phyloP scores from a whole-genome alignment of 2,329 filamentous ascomycete species.

The Bertia moriformis region DNA sequence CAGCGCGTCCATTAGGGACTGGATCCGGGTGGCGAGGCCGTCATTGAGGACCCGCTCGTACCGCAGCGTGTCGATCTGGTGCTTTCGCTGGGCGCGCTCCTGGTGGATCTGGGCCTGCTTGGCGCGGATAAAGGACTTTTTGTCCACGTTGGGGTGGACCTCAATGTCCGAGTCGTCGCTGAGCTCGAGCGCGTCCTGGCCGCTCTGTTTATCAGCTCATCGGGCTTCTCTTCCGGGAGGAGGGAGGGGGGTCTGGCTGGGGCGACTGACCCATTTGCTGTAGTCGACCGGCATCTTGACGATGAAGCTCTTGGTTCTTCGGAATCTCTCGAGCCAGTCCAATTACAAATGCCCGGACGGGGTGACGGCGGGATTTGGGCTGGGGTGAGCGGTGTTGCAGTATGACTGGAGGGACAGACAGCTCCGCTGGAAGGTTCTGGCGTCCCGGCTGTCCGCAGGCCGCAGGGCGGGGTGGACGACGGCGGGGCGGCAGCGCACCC shows the following conservation, averaged over 20 bases:
- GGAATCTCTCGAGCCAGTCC: too few species aligned
- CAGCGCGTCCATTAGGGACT: conserved; percentile 60
- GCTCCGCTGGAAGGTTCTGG: too few species aligned
- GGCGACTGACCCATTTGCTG: conserved; percentile 50
- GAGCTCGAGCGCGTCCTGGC: conserved; percentile 76
- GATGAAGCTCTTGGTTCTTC: too few species aligned
- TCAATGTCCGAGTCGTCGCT: conserved; percentile 97
- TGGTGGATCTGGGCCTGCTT: conserved; percentile 96
- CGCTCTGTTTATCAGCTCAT: conserved; percentile 2
- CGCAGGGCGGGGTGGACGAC: too few species aligned
- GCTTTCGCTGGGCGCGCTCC: conserved; percentile 70
- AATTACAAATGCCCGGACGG: too few species aligned
- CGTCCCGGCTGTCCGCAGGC: too few species aligned
- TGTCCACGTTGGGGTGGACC: conserved; percentile 97
- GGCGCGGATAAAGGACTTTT: conserved; percentile 91
- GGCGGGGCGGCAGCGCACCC: too few species aligned
- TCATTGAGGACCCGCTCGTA: conserved; percentile 91
- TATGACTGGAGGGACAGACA: too few species aligned
- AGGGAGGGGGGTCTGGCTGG: conserved; percentile 6
- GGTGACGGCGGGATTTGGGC: too few species aligned
- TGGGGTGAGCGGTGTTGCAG: too few species aligned
- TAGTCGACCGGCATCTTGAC: conserved; percentile 38
- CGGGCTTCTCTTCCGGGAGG: conserved; percentile 1
- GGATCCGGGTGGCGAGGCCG: conserved; percentile 72
- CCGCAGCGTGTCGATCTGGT: conserved; percentile 79